Evolutionary conservation across 2,329 filamentous ascomycete genomes (phyloP), one percentile per base, ranked within the genome.

Genomic region (Trichophyton benhamiae): DNA sequence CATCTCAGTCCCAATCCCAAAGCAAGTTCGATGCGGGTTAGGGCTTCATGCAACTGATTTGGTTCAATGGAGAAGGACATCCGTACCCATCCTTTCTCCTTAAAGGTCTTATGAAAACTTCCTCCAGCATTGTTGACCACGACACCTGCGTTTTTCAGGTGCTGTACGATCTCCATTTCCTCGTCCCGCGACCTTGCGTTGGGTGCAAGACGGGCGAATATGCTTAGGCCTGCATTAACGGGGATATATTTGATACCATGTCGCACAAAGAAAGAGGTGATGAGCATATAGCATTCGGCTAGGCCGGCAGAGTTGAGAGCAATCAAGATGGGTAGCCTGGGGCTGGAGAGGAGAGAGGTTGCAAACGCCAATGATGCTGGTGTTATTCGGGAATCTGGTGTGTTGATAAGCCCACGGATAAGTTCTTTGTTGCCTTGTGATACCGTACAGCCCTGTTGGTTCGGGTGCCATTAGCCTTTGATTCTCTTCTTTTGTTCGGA

Each of bases 41-140:
- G 58, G 13, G 66, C 67, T 27, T 68, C 66, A 22, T 58, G 36
- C 42, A 70, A 58, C 20, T 60, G 60, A n/a, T 55, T 44, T 4
- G 55, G 44, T 15, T 66, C 62, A 1, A 69, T 59, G 1, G 69
- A 62, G 62, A 71, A 71, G 3, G 64, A 64, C 27, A 71, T 53
- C 38, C 69, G 60, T n/a, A 60, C 63, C 69, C 69, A 71, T 1
- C 69, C 69, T 52, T 67, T 68, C 22, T 67, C 67, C 20, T 48
- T 61, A 9, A 65, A 63, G 22, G 62, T 63, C 9, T 59, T 66
- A 49, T 66, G 64, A 59, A 66, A 69, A 8, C 59, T 63, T 44
- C 57, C 59, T 15, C 68, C 69, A 0, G 67, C 15, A 3, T 33
- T 55, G 27, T 58, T 64, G 13, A 69, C 67, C 6, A 67, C 15